A percentile compares a stretch with the other conserved stretches of the same genome.
phyloP scores from a whole-genome alignment of 2,329 filamentous ascomycete species.

The Periglandula ipomoeae region DNA sequence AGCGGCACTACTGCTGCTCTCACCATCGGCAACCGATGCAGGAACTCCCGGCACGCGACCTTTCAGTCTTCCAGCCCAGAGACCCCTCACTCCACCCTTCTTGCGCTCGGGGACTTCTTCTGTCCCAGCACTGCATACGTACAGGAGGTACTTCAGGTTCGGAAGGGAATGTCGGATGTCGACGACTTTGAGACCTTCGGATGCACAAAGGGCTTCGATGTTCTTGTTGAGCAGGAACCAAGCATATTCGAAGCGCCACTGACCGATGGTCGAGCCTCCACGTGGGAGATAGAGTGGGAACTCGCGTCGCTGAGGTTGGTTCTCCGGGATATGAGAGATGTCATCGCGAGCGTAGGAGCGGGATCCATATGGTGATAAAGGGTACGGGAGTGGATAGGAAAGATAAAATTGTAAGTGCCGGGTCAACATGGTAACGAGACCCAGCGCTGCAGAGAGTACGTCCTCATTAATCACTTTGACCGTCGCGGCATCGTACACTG shows the following conservation, averaged over 20 bases:
- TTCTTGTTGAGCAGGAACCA: constrained; percentile 97
- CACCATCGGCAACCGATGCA: constrained; percentile 20
- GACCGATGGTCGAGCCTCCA: constrained; percentile 54
- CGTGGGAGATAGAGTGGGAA: constrained; percentile 70
- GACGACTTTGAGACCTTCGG: constrained; percentile 67
- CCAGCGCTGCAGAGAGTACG: constrained; percentile 69
- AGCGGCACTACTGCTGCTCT: constrained; percentile 27
- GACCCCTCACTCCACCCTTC: constrained; percentile 49
- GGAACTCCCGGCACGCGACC: constrained; percentile 19
- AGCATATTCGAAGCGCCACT: constrained; percentile 90
- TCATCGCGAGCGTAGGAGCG: constrained; percentile 68
- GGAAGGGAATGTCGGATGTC: constrained; percentile 89
- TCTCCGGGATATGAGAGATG: constrained; percentile 47
- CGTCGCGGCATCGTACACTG: constrained; percentile 51
- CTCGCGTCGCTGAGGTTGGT: constrained; percentile 45
- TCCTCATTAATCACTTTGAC: constrained; percentile 51
- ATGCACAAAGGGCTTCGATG: constrained; percentile 61
- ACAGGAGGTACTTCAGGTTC: constrained; percentile 87
- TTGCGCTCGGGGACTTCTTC: constrained; percentile 54
- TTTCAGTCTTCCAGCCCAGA: constrained; percentile 42
- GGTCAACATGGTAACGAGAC: constrained; percentile 68
- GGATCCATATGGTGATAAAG: constrained; percentile 63
- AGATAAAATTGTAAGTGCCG: constrained; percentile 76
- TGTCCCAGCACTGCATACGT: constrained; percentile 74
- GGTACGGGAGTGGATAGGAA: constrained; percentile 69